These are phyloP conservation scores for Metschnikowia amazonensis DNA, from an alignment of 805 yeast genomes.

Conservation along the genomic window DNA sequence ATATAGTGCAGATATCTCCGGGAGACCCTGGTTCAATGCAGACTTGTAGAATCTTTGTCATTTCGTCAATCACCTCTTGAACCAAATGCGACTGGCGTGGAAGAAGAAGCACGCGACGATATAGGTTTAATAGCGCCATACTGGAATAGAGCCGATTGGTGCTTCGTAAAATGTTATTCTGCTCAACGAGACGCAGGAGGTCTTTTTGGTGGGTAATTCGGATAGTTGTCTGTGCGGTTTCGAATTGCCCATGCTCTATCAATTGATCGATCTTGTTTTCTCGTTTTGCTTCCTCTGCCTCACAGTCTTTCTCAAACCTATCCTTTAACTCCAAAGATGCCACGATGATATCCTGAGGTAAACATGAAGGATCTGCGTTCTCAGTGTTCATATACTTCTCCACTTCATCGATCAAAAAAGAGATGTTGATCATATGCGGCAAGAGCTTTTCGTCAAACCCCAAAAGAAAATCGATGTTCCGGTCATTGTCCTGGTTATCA, in stretches of 20 bases:
- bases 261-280: conserved; percentile 12
- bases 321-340: conserved; percentile 36
- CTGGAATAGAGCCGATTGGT: conserved; percentile 52
- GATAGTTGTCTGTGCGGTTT: neutral
- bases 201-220: conserved; percentile 5
- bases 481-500: conserved; percentile 21
- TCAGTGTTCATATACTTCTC: conserved; percentile 18
- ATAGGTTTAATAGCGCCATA: conserved; percentile 53
- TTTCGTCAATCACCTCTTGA: conserved; percentile 44
- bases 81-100: conserved; percentile 45
- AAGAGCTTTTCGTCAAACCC: conserved; percentile 66
- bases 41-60: conserved; percentile 33
- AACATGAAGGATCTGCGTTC: conserved; percentile 17
- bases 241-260: conserved; percentile 12
- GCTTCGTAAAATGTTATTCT: conserved; percentile 36
- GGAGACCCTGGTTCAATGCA: conserved; percentile 45
- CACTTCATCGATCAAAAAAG: conserved; percentile 29
- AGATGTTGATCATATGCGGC: conserved; percentile 53
- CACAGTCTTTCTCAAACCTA: conserved; percentile 11
- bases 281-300: conserved; percentile 15
- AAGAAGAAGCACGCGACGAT: conserved; percentile 50
- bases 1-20: conserved; percentile 53
- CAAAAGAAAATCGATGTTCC: conserved; percentile 55
- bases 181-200: conserved; percentile 23
- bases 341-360: conserved; percentile 23